Evolutionary conservation across 129 eudicot genomes (phyloP).

Genomic region (Heracleum sosnowskyi): DNA sequence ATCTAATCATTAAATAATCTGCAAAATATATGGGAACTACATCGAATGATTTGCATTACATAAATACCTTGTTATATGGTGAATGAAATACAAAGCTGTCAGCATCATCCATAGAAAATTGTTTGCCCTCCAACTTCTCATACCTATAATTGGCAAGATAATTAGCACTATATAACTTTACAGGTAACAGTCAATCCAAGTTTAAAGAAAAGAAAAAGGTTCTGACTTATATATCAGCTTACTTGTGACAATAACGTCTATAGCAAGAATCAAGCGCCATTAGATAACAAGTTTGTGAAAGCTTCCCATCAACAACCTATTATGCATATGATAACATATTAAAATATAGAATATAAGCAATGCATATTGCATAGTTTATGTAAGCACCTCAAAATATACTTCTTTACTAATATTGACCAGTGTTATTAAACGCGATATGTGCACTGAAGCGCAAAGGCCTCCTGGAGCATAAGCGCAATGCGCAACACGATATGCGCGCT

Average conservation of each 20-base stretch:
- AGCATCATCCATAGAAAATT: conserved; percentile 69
- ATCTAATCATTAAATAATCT: background rate
- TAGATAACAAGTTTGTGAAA: conserved; percentile 95
- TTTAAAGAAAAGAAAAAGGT: background rate
- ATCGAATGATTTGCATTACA: background rate
- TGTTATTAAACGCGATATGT: no score
- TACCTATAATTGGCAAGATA: conserved; percentile 35
- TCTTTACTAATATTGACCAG: background rate
- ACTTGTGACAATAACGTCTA: conserved; percentile 68
- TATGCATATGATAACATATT: conserved; percentile 4
- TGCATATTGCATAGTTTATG: background rate
- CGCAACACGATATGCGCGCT: no score
- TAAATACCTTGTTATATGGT: conserved; percentile 88
- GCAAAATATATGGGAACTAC: background rate
- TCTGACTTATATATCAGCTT: conserved; percentile 18
- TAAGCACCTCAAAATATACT: background rate
- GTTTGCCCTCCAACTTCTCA: conserved; percentile 75
- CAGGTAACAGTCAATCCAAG: background rate
- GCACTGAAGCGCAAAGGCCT: no score
- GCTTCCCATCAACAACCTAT: conserved; percentile 96
- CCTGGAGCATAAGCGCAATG: no score
- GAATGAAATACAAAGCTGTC: conserved; percentile 89
- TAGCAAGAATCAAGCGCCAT: conserved; percentile 98
- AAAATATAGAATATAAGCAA: background rate
- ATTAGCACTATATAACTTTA: conserved; percentile 11